These are phyloP conservation scores for Gleditsia sinensis DNA, from an alignment of 306 rosid genomes.

Conservation along the genomic window DNA sequence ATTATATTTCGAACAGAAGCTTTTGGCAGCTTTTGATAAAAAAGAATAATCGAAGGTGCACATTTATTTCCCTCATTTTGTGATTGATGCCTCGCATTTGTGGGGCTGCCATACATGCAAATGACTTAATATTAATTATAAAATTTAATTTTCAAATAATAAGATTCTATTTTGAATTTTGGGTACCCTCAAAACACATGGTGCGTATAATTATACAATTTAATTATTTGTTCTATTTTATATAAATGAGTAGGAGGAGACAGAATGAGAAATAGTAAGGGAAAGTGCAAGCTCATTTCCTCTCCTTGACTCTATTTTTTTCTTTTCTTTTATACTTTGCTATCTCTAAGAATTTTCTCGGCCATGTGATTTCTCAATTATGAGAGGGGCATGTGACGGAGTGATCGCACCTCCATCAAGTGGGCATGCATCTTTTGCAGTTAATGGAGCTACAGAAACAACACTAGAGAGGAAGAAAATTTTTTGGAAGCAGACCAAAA, in stretches of 20 bases:
- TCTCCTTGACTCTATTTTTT: conserved; percentile 16
- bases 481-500: too few relatives aligned
- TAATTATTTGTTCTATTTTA: background rate
- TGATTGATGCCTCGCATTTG: conserved; percentile 26
- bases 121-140: background rate
- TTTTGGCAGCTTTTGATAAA: conserved; percentile 37
- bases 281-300: conserved; percentile 20
- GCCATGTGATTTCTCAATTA: conserved; percentile 54
- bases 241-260: conserved; percentile 22
- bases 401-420: conserved; percentile 34
- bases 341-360: background rate
- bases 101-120: conserved; percentile 24
- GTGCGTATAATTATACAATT: background rate
- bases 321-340: background rate
- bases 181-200: background rate
- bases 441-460: conserved; percentile 15
- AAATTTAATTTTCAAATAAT: background rate
- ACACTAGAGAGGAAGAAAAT: background rate
- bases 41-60: conserved; percentile 32
- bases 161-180: background rate
- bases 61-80: conserved; percentile 20
- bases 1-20: conserved; percentile 27
- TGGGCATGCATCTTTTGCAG: conserved; percentile 43
- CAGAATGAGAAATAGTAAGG: conserved; percentile 27
- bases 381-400: conserved; percentile 47